phyloP scores from a whole-genome alignment of 2,329 filamentous ascomycete genomes.

The Trematosphaeria pertusa region DNA sequence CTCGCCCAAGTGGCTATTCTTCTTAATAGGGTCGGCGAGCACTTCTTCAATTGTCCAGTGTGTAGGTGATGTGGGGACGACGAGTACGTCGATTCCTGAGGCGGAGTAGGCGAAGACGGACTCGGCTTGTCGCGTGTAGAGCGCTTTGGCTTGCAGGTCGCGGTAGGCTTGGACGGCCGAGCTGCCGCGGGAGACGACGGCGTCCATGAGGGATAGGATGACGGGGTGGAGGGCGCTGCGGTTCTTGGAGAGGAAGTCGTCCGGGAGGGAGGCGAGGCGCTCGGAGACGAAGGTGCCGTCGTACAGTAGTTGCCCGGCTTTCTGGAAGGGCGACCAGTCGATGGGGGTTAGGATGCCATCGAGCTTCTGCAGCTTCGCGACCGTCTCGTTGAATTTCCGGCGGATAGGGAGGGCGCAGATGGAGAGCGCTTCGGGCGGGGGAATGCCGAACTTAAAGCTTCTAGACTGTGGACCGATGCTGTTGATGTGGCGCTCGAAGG shows the following conservation, averaged over 20 bases:
- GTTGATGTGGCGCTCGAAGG: constrained; percentile 44
- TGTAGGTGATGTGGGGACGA: constrained; percentile 62
- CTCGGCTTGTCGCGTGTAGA: constrained; percentile 41
- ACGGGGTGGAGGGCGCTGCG: constrained; percentile 57
- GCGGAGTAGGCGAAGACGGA: constrained; percentile 36
- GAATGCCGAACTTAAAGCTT: constrained; percentile 58
- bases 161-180: constrained; percentile 42
- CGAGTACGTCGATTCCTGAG: constrained; percentile 37
- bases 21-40: constrained; percentile 57
- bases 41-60: constrained; percentile 62
- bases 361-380: constrained; percentile 33
- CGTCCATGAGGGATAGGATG: constrained; percentile 52
- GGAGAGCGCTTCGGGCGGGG: constrained; percentile 53
- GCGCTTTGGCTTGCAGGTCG: constrained; percentile 39
- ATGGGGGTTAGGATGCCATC: constrained; percentile 39
- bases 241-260: constrained; percentile 39
- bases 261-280: constrained; percentile 53
- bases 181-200: constrained; percentile 32
- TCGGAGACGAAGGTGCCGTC: constrained; percentile 65
- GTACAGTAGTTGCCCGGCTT: constrained; percentile 63
- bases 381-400: constrained; percentile 39
- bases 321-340: constrained; percentile 54
- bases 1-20: constrained; percentile 56
- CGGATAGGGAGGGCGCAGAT: constrained; percentile 52
- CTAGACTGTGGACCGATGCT: constrained; percentile 43